Evolutionary conservation across 768 basidiomycete genomes (phyloP).

Genomic region (Mrakia frigida): DNA sequence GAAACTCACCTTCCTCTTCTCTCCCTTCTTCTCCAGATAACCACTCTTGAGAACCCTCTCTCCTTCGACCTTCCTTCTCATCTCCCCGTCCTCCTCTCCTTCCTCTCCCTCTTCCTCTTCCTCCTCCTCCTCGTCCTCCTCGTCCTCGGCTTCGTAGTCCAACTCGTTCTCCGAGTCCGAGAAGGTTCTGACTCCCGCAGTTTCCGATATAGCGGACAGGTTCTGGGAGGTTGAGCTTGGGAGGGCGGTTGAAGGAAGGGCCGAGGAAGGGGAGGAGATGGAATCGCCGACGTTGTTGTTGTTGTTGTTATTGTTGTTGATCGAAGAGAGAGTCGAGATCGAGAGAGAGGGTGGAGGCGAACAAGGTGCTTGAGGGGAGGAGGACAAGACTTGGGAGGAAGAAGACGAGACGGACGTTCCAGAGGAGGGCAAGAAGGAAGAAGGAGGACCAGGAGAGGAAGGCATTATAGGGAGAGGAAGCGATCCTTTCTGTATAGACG

Average conservation of each 20-base stretch:
- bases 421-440: not conserved
- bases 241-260: not conserved
- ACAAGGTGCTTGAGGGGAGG: not conserved
- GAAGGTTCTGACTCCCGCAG: not conserved
- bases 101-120: constrained; percentile 41
- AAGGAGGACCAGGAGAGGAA: not conserved
- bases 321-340: not conserved
- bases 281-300: not conserved
- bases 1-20: constrained; percentile 77
- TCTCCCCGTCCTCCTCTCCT: constrained; percentile 37
- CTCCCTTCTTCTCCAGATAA: constrained; percentile 96
- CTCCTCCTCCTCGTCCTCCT: constrained; percentile 62
- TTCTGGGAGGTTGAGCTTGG: constrained; percentile 5
- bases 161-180: constrained; percentile 26
- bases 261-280: constrained; percentile 6
- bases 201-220: constrained; percentile 7
- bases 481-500: constrained; percentile 24
- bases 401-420: not conserved
- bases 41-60: constrained; percentile 73
- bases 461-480: constrained; percentile 11
- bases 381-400: not conserved
- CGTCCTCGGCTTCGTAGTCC: constrained; percentile 21
- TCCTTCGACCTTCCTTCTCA: constrained; percentile 43
- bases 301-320: not conserved
- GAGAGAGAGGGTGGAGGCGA: not conserved